Evolutionary conservation across 352 stramenopile genomes (phyloP).

Genomic region (Phytophthora meadii): DNA sequence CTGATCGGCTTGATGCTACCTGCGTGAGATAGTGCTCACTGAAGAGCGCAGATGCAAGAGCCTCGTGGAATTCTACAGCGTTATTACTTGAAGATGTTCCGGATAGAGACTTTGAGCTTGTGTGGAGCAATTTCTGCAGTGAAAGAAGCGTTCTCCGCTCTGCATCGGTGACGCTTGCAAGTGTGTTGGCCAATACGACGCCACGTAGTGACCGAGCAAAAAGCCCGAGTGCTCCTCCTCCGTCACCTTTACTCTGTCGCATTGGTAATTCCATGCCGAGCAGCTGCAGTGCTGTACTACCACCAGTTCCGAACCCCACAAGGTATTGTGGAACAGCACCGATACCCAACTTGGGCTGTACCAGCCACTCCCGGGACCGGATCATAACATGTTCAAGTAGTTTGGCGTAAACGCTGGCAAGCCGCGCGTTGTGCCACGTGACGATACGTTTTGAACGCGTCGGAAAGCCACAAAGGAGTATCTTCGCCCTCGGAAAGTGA

Average conservation of each 20-base stretch:
- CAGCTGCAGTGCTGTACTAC: slow-evolving; percentile 54
- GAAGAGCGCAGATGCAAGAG: slow-evolving; percentile 51
- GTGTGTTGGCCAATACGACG: slow-evolving; percentile 63
- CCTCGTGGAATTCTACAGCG: slow-evolving; percentile 58
- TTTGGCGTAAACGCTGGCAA: slow-evolving; percentile 51
- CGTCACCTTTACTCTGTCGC: slow-evolving; percentile 15
- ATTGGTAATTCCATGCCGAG: slow-evolving; percentile 56
- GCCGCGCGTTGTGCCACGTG: slow-evolving; percentile 61
- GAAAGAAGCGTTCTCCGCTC: slow-evolving; percentile 33
- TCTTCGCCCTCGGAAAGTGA: slow-evolving; percentile 68
- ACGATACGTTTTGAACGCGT: slow-evolving; percentile 38
- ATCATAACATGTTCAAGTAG: slow-evolving; percentile 62
- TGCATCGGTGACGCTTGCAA: slow-evolving; percentile 30
- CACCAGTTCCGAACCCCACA: slow-evolving; percentile 68
- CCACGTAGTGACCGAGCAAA: slow-evolving; percentile 58
- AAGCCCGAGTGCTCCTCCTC: slow-evolving; percentile 33
- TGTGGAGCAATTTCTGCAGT: slow-evolving; percentile 28
- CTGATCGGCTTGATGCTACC: slow-evolving; percentile 46
- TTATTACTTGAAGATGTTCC: slow-evolving; percentile 7
- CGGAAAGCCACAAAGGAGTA: slow-evolving; percentile 70
- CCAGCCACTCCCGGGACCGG: slow-evolving; percentile 69
- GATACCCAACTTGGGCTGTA: slow-evolving; percentile 72
- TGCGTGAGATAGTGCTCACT: slow-evolving; percentile 74
- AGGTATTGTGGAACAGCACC: slow-evolving; percentile 73
- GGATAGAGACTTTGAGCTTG: neutral